phyloP scores from a whole-genome alignment of 768 basidiomycete genomes.

The Trametopsis cervina region DNA sequence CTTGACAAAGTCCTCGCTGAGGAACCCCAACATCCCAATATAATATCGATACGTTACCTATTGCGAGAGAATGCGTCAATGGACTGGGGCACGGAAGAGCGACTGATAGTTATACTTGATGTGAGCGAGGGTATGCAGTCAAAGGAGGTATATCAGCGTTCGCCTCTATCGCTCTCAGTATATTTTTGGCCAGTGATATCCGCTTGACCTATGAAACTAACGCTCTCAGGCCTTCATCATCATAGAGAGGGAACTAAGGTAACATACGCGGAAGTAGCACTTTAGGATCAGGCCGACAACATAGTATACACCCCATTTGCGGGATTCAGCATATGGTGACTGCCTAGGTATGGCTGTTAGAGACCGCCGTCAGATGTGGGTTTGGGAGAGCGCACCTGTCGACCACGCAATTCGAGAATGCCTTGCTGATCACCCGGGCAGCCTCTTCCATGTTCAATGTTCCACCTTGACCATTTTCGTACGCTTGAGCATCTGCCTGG shows the following conservation, averaged over 20 bases:
- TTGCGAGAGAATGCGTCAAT: slow-evolving; percentile 5
- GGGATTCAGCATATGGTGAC: slow-evolving; percentile 63
- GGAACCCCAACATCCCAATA: slow-evolving; percentile 87
- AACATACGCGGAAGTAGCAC: slow-evolving; percentile 84
- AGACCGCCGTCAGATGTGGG: slow-evolving; percentile 21
- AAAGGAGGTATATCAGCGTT: slow-evolving; percentile 82
- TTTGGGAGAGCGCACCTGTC: slow-evolving; percentile 47
- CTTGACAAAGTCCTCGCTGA: slow-evolving; percentile 87
- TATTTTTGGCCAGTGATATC: slow-evolving; percentile 87
- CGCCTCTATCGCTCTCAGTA: slow-evolving; percentile 82
- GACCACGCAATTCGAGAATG: slow-evolving; percentile 83
- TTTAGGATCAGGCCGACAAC: slow-evolving; percentile 88
- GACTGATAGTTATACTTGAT: slow-evolving; percentile 51
- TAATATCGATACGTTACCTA: slow-evolving; percentile 95
- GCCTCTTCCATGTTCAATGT: slow-evolving; percentile 71
- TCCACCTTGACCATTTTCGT: slow-evolving; percentile 18
- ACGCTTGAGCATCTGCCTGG: slow-evolving; percentile 56
- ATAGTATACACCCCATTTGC: slow-evolving; percentile 92
- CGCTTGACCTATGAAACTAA: slow-evolving; percentile 63
- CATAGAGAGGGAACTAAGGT: not conserved
- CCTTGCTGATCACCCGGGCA: slow-evolving; percentile 80
- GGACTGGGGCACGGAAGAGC: not conserved
- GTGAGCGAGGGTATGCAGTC: slow-evolving; percentile 68
- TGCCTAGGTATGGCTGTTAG: slow-evolving; percentile 31
- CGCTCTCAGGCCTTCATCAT: not conserved